Base-by-base conservation (phyloP, 495 filamentous ascomycete genomes). In the Hypomontagnella submonticulosa region DNA sequence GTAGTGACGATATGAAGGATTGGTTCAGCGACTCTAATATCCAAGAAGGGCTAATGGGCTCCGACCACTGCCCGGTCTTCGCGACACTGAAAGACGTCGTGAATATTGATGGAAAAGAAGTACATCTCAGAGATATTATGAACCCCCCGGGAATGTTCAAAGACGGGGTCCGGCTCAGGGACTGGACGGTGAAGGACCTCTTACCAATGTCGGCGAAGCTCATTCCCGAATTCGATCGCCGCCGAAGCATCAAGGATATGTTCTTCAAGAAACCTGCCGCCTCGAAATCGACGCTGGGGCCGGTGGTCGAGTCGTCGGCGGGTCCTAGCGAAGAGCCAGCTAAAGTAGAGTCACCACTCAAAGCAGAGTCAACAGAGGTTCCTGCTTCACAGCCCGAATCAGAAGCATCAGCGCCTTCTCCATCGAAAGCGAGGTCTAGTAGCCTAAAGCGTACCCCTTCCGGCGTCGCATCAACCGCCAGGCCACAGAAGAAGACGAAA, bases 11-110 rank as follows among this genome's bases (percentile, higher is more conserved):
- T 33, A 94, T 97, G 87, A 90, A 88, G 63, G 76, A 84, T 55
- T 98, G 93, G 93, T 91, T 97, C 71, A 78, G 74, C 23, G 89
- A 91, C 54, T 86, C 91, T n/a, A 92, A 97, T 67, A 98, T 98
- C 30, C 95, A 97, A 71, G 93, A 97, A 75, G 95, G 94, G 3
- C 79, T 99, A 7, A 87, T 97, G 84, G 95, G 95, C 9, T 99
- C 95, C 0, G 95, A 99, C 70, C 95, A 99, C 74, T 99, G 95
- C 67, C 95, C 95, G 0, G 94, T 99, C 3, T 98, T 88, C 73
- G 91, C 89, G 10, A 76, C 83, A n/a, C 81, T 93, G 34, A 89
- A 90, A 47, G 84, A 93, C 33, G 77, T 67, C 0, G 83, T 97
- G 5, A 58, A 70, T 0, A 61, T 83, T 4, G 73, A 82, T 41